Conservation (phyloP, 176 grass and related monocot genomes). For the Carex cristatella region DNA sequence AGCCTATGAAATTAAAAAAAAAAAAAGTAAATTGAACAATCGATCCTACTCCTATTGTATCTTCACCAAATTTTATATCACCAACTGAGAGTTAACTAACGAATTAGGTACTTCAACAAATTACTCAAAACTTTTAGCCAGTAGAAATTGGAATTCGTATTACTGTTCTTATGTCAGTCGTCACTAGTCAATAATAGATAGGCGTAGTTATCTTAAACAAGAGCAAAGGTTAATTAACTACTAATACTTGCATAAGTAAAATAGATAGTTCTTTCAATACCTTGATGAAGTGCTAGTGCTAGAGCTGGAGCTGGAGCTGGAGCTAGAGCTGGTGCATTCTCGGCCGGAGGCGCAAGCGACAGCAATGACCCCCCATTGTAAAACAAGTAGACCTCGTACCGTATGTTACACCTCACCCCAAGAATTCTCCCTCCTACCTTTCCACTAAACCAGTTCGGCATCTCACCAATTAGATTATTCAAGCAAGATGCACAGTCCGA, state of each 20-base stretch:
- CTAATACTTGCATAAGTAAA: background rate
- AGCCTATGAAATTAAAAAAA: too few species aligned
- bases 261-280: background rate
- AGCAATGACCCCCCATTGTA: background rate
- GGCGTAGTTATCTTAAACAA: too few species aligned
- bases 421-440: background rate
- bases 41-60: too few species aligned
- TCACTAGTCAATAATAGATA: too few species aligned
- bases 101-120: too few species aligned
- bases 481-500: background rate
- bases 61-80: too few species aligned
- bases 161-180: background rate
- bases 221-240: too few species aligned
- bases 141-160: too few species aligned
- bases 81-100: too few species aligned
- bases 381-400: conserved; percentile 1
- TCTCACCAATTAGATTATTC: background rate
- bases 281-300: background rate
- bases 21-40: too few species aligned
- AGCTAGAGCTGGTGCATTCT: background rate
- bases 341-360: background rate
- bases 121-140: too few species aligned
- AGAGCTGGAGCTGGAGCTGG: background rate
- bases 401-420: background rate
- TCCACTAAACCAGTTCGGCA: background rate